phyloP scores from a whole-genome alignment of 768 basidiomycete species.

The Hortiboletus flavorubellus region DNA sequence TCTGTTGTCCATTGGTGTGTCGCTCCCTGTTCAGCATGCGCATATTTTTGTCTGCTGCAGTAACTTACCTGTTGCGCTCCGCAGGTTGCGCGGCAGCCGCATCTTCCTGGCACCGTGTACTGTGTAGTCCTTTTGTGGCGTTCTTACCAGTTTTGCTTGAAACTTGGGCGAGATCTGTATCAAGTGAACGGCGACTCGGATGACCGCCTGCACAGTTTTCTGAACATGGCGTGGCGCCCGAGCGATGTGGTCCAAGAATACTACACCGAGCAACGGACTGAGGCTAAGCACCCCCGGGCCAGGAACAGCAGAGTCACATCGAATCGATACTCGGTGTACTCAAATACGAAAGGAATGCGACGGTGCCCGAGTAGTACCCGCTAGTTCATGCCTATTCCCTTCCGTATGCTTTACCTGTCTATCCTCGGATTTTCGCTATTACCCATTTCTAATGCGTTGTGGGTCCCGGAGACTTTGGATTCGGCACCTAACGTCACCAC shows the following conservation, averaged over 20 bases:
- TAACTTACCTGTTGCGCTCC: neutral
- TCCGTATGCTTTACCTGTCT: slow-evolving; percentile 3
- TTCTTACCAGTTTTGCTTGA: neutral
- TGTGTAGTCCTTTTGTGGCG: neutral
- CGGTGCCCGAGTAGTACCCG: too few species aligned
- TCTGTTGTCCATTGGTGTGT: neutral
- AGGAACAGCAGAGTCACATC: too few species aligned
- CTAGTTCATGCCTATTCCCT: neutral
- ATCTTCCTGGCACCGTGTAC: too few species aligned
- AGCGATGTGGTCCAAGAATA: neutral
- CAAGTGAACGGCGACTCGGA: neutral
- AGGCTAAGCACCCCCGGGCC: neutral
- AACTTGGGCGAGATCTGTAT: neutral
- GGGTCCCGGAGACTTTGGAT: neutral
- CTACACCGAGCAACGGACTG: neutral
- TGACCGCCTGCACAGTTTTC: neutral
- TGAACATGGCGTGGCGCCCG: neutral
- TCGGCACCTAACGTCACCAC: neutral
- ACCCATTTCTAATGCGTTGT: slow-evolving; percentile 1
- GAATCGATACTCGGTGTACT: neutral
- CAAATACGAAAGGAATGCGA: slow-evolving; percentile 8
- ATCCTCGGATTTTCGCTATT: slow-evolving; percentile 11
- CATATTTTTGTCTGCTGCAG: neutral
- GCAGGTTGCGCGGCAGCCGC: neutral
- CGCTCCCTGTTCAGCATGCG: neutral